Evolutionary conservation across 169 alveolate genomes (phyloP), one percentile per base, ranked within the genome.

Genomic region (Plasmodium fragile): DNA sequence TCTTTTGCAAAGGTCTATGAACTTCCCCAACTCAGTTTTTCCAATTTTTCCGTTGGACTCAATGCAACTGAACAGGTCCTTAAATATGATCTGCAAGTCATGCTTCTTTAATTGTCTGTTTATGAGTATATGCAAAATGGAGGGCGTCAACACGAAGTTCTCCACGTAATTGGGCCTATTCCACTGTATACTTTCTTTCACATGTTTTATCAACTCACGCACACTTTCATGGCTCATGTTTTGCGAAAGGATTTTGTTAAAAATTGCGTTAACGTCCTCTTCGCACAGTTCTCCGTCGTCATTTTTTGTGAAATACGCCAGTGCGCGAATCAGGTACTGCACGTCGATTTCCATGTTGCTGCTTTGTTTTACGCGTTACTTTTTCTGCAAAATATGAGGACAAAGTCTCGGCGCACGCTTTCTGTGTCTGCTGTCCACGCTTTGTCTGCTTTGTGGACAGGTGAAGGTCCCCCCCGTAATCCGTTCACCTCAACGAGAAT

Each of bases 201-300:
- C 72, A 25, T 79, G 69, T 89, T 59, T 77, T 32, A 89, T 77
- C 55, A 89, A 39, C 10, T 79, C 90, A 39, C 73, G 43, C 71
- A 89, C 59, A 43, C 11, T 36, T 85, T 85, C 81, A 28, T 45
- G 83, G 43, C 69, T 55, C 81, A 85, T n/a, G 53, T 85, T 53
- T 85, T 85, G 93, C 7, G 93, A 85, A 75, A 85, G 93, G 59
- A 85, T 85, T 75, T 85, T 77, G 80, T 85, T 85, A 49, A 85
- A 85, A 85, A 85, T 85, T 73, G 39, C 65, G n/a, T 85, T 72
- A 32, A 75, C 16, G 32, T 85, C 87, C 13, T 69, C 65, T 77
- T 85, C 85, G 18, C 39, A 49, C 13, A 85, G 65, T 53, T 49
- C 80, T 32, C 80, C 83, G 80, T 75, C 81, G 18, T 85, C 73